Conservation (phyloP, 1,284 basidiomycete species). For the Ustilago trichophora region DNA sequence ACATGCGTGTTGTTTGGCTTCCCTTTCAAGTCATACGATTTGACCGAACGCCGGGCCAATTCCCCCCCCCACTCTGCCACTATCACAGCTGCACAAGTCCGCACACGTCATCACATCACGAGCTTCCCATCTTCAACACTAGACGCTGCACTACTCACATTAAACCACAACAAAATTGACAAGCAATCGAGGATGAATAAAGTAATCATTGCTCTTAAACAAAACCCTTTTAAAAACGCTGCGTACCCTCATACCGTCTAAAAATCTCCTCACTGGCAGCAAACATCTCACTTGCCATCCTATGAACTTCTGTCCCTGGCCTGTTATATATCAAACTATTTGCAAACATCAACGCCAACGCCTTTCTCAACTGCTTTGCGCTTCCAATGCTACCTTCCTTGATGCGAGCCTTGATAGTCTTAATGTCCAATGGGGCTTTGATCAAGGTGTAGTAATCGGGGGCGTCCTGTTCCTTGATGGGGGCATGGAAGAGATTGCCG, state of each 20-base stretch:
- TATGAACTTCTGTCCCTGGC: conserved; percentile 60
- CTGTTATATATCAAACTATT: conserved; percentile 63
- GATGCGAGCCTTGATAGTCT: conserved; percentile 59
- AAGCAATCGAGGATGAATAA: no score
- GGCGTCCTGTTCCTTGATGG: conserved; percentile 64
- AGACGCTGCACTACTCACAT: no score
- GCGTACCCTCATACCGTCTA: conserved; percentile 42
- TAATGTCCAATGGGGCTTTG: conserved; percentile 60
- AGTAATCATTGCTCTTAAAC: no score
- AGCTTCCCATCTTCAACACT: not conserved
- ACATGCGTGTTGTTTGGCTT: not conserved
- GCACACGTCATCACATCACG: no score
- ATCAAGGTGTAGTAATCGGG: conserved; percentile 62
- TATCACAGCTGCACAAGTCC: no score
- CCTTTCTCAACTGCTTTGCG: conserved; percentile 45
- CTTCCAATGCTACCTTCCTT: conserved; percentile 56
- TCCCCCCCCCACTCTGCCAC: not conserved
- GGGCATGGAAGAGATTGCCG: conserved; percentile 61
- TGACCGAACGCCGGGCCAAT: no score
- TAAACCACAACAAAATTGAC: no score
- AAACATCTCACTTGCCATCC: conserved; percentile 64
- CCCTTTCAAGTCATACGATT: not conserved
- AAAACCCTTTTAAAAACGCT: conserved; percentile 24
- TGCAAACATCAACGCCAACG: conserved; percentile 60
- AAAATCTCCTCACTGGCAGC: conserved; percentile 57